These are phyloP conservation scores for Tinospora cordifolia DNA, from an alignment of 164 flowering plant genomes.

Conservation along the genomic window DNA sequence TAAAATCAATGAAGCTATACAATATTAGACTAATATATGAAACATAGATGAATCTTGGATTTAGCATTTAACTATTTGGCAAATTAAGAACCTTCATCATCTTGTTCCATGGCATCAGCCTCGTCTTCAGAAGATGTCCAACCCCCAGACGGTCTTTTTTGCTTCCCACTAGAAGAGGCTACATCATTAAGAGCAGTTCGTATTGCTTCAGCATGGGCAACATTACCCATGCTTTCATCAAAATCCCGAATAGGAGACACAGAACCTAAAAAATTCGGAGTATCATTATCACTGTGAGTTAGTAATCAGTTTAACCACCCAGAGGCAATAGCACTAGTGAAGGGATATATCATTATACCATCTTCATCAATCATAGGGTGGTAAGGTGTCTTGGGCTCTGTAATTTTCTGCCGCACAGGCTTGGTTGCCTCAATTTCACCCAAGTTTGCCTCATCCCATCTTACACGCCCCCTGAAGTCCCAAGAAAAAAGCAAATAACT, in stretches of 20 bases:
- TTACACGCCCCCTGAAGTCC: conserved; percentile 52
- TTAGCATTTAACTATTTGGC: background rate
- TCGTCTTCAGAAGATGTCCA: conserved; percentile 98
- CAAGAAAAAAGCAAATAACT: conserved; percentile 9
- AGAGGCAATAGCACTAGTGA: background rate
- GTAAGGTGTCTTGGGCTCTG: conserved; percentile 99
- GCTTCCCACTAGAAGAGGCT: conserved; percentile 59
- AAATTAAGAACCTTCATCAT: conserved; percentile 46
- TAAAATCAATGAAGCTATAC: background rate
- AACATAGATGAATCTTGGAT: background rate
- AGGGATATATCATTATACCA: conserved; percentile 32
- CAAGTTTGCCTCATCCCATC: conserved; percentile 89
- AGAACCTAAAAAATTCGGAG: conserved; percentile 39
- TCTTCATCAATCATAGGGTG: conserved; percentile 88
- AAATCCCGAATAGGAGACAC: conserved; percentile 50
- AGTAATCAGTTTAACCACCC: background rate
- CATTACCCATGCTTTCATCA: conserved; percentile 38
- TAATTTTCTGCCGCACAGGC: conserved; percentile 97
- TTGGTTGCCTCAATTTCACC: conserved; percentile 87
- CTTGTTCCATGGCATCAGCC: conserved; percentile 74
- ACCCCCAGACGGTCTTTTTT: conserved; percentile 30
- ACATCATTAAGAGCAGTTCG: conserved; percentile 61
- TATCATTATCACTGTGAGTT: background rate
- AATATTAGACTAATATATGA: background rate
- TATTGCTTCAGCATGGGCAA: conserved; percentile 67